Base-by-base conservation (phyloP, 352 stramenopile species). In the Plasmopara viticola region DNA sequence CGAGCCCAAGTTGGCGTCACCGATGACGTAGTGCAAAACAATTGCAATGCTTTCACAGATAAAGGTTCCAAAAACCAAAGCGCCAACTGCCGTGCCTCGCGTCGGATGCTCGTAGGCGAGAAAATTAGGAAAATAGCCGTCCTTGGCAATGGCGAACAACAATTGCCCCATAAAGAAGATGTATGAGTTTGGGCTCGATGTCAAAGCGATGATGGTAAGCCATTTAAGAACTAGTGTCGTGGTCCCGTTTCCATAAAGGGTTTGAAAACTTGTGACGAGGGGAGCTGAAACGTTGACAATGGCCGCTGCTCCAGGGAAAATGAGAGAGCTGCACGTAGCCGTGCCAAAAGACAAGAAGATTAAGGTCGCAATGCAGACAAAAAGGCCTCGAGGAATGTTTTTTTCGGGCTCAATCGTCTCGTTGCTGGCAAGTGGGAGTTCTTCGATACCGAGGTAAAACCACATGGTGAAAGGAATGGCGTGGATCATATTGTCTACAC, bases 141-240 rank as follows among this genome's bases (percentile, higher is more conserved):
- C 78, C 30, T 73, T 72, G 5, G 78, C 74, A 41, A 86, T 86
- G 13, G 78, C 78, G 34, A 69, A 82, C 42, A 89, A 60, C 49
- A 89, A 41, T 6, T 73, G 67, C 0, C 71, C 75, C 78, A 86
- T 89, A 62, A 70, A 86, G 53, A 78, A 89, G 29, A 89, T 76
- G 60, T 83, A 89, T 48, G 78, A 86, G 56, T 89, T 73, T 38
- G 75, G 74, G 43, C 73, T 84, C 2, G 64, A 72, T n/a, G 80
- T 80, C 7, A 89, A 53, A 6, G 68, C 75, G 42, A 86, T 67
- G 51, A 86, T 66, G 2, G 75, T 58, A 8, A 89, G 53, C 78
- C 78, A 89, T 47, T 73, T 84, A 44, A 89, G 76, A 28, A 61
- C 66, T 1, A 69, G 55, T 8, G 73, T 86, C 5, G 54, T 80